Conservation (phyloP, 495 filamentous ascomycete species). For the Emericellopsis terricola region DNA sequence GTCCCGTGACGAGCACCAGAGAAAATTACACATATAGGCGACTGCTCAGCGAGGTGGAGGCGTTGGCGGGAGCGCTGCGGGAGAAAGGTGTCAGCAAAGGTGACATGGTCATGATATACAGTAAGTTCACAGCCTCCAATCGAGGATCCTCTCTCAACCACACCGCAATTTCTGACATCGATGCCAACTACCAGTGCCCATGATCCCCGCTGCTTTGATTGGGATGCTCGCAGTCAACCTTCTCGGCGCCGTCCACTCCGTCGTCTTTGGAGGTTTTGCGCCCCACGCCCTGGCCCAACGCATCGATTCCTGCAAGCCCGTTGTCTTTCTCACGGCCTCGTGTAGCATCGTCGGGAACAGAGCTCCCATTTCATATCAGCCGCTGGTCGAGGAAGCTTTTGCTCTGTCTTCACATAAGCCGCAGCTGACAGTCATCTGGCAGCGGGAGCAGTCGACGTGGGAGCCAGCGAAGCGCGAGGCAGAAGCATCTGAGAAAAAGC, state of each 20-base stretch:
- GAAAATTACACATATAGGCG: constrained; percentile 53
- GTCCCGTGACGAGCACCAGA: constrained; percentile 62
- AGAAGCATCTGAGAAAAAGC: no score
- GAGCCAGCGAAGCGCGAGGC: constrained; percentile 41
- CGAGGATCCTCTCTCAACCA: background rate
- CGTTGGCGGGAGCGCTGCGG: constrained; percentile 62
- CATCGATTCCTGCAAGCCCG: constrained; percentile 65
- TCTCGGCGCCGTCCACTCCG: constrained; percentile 75
- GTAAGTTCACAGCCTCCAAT: constrained; percentile 27
- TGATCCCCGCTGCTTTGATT: constrained; percentile 79
- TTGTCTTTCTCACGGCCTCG: constrained; percentile 67
- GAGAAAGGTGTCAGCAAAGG: constrained; percentile 74
- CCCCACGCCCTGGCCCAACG: constrained; percentile 67
- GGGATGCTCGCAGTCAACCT: constrained; percentile 67
- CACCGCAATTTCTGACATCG: no score
- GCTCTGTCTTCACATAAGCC: constrained; percentile 41
- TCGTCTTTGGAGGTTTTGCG: constrained; percentile 88
- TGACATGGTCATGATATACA: constrained; percentile 87
- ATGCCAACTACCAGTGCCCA: constrained; percentile 61
- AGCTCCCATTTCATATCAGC: constrained; percentile 50
- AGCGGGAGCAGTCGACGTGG: constrained; percentile 59
- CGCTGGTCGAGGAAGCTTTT: constrained; percentile 52
- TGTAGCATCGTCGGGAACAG: constrained; percentile 85
- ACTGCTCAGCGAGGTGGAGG: constrained; percentile 67
- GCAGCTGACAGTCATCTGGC: constrained; percentile 54